Percentiles rank a stretch among this genome's conserved stretches.
Evolutionary conservation across 495 filamentous ascomycete genomes (phyloP).

Genomic region (Talaromyces stipitatus): DNA sequence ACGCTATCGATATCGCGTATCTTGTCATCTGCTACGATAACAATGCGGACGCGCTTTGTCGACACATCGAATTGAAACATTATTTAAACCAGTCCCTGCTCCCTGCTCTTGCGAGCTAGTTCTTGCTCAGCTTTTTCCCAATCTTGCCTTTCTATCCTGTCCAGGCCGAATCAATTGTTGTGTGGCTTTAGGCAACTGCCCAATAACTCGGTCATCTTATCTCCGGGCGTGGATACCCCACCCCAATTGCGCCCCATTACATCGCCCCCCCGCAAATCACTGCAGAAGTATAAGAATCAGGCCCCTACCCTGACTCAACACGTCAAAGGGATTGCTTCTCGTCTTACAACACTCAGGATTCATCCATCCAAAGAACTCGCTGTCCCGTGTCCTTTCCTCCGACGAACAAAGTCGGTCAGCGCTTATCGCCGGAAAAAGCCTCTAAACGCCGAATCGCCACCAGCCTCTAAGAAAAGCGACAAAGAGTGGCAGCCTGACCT

Average conservation of each 20-base stretch:
- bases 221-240: slow-evolving; percentile 6
- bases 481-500: slow-evolving; percentile 12
- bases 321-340: neutral
- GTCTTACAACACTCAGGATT: neutral
- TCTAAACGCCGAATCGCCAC: slow-evolving; percentile 7
- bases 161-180: neutral
- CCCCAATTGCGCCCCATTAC: slow-evolving; percentile 5
- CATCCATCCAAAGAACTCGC: neutral
- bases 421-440: slow-evolving; percentile 3
- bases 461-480: neutral
- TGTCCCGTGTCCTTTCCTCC: neutral
- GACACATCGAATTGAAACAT: neutral
- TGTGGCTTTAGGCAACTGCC: neutral
- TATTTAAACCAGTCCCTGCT: neutral
- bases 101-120: neutral
- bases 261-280: slow-evolving; percentile 2
- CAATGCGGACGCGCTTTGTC: neutral
- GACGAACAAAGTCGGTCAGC: neutral
- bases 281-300: neutral
- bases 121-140: neutral
- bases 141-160: neutral
- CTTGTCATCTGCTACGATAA: neutral
- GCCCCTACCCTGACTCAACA: neutral
- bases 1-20: neutral
- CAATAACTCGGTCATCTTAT: neutral